These are phyloP conservation scores for Dimargaris cristalligena DNA, from an alignment of 192 early-diverging fungal genomes.

Conservation along the genomic window DNA sequence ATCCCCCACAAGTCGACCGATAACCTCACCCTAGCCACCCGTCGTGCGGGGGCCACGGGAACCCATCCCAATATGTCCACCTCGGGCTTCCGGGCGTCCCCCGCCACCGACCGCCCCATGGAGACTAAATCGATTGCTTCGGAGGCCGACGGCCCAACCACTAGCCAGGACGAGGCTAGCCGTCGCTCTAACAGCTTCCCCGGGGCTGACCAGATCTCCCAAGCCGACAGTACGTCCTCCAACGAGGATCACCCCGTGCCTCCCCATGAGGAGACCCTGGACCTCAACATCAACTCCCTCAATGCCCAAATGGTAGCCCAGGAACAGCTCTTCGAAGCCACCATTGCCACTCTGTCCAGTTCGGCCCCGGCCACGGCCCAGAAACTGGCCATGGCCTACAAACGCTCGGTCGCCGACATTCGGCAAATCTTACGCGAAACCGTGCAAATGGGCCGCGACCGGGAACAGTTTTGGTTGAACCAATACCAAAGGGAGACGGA, in stretches of 20 bases:
- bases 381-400: conserved; percentile 15
- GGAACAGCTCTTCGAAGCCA: conserved; percentile 30
- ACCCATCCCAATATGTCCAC: background rate
- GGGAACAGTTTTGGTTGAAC: conserved; percentile 26
- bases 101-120: background rate
- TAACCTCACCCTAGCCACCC: background rate
- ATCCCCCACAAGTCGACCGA: background rate
- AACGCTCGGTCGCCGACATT: background rate
- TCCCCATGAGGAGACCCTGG: conserved; percentile 28
- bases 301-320: conserved; percentile 43
- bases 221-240: conserved; percentile 20
- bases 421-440: conserved; percentile 14
- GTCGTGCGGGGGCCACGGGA: background rate
- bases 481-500: conserved; percentile 27
- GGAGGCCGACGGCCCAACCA: background rate
- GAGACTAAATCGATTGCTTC: conserved; percentile 5
- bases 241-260: conserved; percentile 26
- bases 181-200: background rate
- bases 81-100: background rate
- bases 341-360: background rate
- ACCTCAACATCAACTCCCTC: conserved; percentile 28
- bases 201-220: background rate
- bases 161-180: conserved; percentile 4
- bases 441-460: conserved; percentile 22
- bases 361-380: conserved; percentile 16